These are phyloP conservation scores for Chalciporus pseudorubinellus DNA, from an alignment of 768 basidiomycete genomes.

Conservation along the genomic window DNA sequence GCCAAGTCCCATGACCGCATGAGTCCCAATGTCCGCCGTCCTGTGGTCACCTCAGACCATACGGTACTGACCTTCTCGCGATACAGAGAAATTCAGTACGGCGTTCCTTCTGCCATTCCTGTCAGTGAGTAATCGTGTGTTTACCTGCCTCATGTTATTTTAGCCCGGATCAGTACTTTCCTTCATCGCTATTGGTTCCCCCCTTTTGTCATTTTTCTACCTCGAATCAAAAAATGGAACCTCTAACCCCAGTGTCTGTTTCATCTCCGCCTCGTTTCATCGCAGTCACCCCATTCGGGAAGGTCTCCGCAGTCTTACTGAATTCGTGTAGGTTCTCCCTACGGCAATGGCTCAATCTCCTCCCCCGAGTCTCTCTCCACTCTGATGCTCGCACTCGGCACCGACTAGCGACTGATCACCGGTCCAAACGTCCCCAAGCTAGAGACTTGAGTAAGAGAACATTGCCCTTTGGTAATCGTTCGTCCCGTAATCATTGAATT, in stretches of 20 bases:
- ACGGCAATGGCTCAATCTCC: constrained; percentile 12
- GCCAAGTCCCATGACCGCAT: background rate
- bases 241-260: constrained; percentile 10
- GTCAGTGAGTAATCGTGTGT: constrained; percentile 12
- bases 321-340: constrained; percentile 26
- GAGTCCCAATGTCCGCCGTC: background rate
- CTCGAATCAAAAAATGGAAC: constrained; percentile 22
- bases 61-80: background rate
- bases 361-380: constrained; percentile 1
- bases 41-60: background rate
- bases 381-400: constrained; percentile 16
- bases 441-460: background rate
- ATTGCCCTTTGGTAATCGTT: background rate
- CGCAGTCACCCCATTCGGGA: constrained; percentile 17
- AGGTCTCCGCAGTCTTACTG: constrained; percentile 14
- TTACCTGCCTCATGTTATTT: constrained; percentile 20
- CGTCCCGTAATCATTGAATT: background rate
- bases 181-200: constrained; percentile 14
- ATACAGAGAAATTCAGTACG: background rate
- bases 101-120: background rate
- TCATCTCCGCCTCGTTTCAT: constrained; percentile 32
- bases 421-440: background rate
- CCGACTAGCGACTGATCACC: constrained; percentile 19
- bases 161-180: constrained; percentile 12
- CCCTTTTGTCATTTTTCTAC: constrained; percentile 15